Evolutionary conservation across 2,329 filamentous ascomycete genomes (phyloP).

Genomic region (Talaromyces sp.): DNA sequence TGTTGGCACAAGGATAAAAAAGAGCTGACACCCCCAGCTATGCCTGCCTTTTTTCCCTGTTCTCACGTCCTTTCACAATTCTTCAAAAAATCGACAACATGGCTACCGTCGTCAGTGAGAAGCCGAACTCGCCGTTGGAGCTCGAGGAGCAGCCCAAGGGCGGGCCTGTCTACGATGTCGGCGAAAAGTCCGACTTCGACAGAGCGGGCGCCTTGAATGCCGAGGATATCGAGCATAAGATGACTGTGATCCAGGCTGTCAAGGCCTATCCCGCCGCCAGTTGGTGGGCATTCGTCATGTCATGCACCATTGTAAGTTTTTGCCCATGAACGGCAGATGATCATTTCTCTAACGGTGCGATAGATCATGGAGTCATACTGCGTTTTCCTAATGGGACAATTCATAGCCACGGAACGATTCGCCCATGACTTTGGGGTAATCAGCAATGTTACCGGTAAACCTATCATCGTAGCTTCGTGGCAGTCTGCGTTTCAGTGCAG

Average conservation of each 20-base stretch:
- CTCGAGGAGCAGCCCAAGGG: conserved; percentile 30
- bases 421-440: conserved; percentile 46
- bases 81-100: conserved; percentile 30
- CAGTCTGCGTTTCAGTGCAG: conserved; percentile 56
- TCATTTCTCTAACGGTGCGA: conserved; percentile 21
- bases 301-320: conserved; percentile 52
- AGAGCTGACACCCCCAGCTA: conserved; percentile 29
- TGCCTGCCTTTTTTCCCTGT: conserved; percentile 18
- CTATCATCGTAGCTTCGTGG: conserved; percentile 53
- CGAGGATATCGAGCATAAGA: conserved; percentile 53
- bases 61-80: conserved; percentile 21
- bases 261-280: conserved; percentile 52
- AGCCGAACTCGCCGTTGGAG: conserved; percentile 30
- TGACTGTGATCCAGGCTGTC: conserved; percentile 46
- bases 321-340: conserved; percentile 20
- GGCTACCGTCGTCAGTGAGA: conserved; percentile 31
- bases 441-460: conserved; percentile 22
- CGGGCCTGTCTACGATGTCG: conserved; percentile 32
- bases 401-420: conserved; percentile 53
- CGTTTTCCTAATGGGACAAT: conserved; percentile 60
- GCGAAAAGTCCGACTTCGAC: conserved; percentile 44
- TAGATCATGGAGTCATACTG: conserved; percentile 65
- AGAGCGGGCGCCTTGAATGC: conserved; percentile 56
- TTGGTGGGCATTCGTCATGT: conserved; percentile 56
- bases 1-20: conserved; percentile 31